Evolutionary conservation across 2,329 filamentous ascomycete species (phyloP), one percentile per base, ranked within the genome.

Genomic region (Zasmidium cellare): DNA sequence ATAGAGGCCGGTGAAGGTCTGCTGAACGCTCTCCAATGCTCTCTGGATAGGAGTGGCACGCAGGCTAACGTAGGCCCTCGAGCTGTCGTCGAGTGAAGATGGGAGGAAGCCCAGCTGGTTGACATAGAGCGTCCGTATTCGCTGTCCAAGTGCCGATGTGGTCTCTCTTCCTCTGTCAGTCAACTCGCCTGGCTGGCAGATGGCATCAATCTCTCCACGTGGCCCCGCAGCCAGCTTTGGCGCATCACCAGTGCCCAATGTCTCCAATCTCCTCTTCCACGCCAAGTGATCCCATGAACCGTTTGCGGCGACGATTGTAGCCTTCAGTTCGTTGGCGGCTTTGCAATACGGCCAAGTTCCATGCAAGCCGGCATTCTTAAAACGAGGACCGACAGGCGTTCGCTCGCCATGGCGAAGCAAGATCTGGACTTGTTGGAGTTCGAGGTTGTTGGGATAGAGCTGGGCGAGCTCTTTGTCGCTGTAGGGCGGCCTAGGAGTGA

Each of bases 371-470:
- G 68, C 59, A 77, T 93, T 94, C 71, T 90, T 84, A 74, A 99
- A 97, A 41, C 94, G 88, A n/a, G 90, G 83, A 57, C 86, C 89
- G 24, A 97, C 90, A 24, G 93, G 93, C 7, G 88, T 93, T 57
- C 93, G 87, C 78, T 89, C 86, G 57, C 72, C 72, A 60, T 74
- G 72, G 20, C 72, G 67, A 18, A 74, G 68, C n/a, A 87, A 82
- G 67, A 97, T 82, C 78, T 99, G 94, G 51, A 97, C 94, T 59
- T 94, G 85, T 72, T 94, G 89, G 35, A 99, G 85, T 72, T 93
- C 84, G 58, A 99, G 81, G 46, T 83, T 80, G 55, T 86, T 77
- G 1, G 94, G 94, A 77, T 97, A 99, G 58, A 97, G 86, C 69
- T 80, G 79, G 46, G 83, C 80, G 51, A 97, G 84, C 82, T 97